Evolutionary conservation across 495 filamentous ascomycete species (phyloP).

Genomic region (Penicillium canariense): DNA sequence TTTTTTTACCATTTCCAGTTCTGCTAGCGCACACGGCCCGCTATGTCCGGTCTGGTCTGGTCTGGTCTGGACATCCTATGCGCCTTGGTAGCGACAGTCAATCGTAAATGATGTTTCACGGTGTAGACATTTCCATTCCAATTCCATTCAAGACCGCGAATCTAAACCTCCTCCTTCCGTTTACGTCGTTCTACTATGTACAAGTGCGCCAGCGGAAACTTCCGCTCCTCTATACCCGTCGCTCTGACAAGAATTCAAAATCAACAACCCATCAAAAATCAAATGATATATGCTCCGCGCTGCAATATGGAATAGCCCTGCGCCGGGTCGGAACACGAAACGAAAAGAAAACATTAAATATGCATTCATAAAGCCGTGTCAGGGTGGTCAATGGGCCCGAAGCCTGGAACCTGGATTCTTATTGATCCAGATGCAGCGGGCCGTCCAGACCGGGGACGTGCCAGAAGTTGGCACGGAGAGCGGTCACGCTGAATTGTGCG

Average conservation of each 20-base stretch:
- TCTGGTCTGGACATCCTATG: background rate
- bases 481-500: constrained; percentile 66
- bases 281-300: constrained; percentile 6
- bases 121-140: background rate
- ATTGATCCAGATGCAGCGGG: constrained; percentile 62
- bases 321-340: constrained; percentile 13
- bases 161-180: background rate
- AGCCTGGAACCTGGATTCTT: background rate
- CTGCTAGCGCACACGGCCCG: background rate
- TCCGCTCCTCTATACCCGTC: background rate
- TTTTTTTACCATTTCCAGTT: background rate
- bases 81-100: background rate
- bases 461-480: constrained; percentile 89
- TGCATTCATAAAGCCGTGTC: constrained; percentile 8
- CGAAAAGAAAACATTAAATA: constrained; percentile 17
- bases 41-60: background rate
- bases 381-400: background rate
- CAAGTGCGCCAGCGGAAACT: constrained; percentile 1
- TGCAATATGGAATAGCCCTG: constrained; percentile 14
- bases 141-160: background rate
- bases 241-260: background rate
- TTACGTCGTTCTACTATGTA: constrained; percentile 13
- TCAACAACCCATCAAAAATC: background rate
- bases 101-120: constrained; percentile 14
- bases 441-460: constrained; percentile 65